These are phyloP conservation scores for Spergularia bocconei DNA, from an alignment of 148 eudicot genomes.

Conservation along the genomic window DNA sequence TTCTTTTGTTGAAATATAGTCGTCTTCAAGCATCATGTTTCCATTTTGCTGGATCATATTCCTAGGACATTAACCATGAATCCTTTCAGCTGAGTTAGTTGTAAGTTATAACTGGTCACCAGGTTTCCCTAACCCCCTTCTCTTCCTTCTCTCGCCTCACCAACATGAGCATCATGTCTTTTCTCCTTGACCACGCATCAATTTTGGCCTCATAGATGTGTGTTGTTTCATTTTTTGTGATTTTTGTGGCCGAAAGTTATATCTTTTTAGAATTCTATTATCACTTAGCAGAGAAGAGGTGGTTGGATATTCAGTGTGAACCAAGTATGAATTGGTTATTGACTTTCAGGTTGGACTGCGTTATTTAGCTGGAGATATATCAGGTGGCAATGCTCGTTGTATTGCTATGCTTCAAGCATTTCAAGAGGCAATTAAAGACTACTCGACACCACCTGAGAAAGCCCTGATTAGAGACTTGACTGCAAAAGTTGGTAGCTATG, in stretches of 20 bases:
- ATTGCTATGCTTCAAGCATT: constrained; percentile 99
- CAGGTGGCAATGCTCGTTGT: constrained; percentile 94
- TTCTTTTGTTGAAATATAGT: too few relatives aligned
- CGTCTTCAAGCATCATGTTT: too few relatives aligned
- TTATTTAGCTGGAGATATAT: constrained; percentile 83
- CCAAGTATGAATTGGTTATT: constrained; percentile 1
- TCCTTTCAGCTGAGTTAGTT: too few relatives aligned
- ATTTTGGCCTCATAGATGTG: not conserved
- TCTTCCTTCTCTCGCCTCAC: not conserved
- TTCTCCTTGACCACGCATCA: not conserved
- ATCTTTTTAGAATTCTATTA: not conserved
- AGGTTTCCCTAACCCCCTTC: not conserved
- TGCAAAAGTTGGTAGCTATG: constrained; percentile 69
- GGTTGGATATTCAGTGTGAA: constrained; percentile 1
- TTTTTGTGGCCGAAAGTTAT: not conserved
- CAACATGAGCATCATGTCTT: not conserved
- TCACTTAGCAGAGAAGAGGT: not conserved
- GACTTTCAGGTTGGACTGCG: constrained; percentile 81
- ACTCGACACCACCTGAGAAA: constrained; percentile 82
- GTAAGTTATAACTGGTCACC: not conserved
- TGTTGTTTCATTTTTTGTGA: not conserved
- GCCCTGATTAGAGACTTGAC: constrained; percentile 78
- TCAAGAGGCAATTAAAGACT: constrained; percentile 80
- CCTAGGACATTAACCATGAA: too few relatives aligned
- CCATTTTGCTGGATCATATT: too few relatives aligned